Evolutionary conservation across 2,329 filamentous ascomycete genomes (phyloP).

Genomic region (Pezicula neosporulosa): DNA sequence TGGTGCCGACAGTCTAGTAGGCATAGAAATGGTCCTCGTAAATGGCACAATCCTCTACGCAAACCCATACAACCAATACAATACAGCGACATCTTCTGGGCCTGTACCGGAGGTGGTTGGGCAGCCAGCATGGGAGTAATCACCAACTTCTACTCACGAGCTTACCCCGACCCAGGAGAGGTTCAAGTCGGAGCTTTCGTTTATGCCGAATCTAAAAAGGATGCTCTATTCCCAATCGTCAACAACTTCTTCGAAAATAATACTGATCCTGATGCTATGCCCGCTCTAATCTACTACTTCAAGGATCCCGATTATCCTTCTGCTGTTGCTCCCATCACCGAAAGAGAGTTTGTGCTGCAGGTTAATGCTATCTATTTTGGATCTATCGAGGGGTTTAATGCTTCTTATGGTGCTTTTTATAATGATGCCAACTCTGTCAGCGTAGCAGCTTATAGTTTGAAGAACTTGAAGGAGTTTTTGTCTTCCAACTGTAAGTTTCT

Average conservation of each 20-base stretch:
- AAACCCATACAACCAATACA: constrained; percentile 1
- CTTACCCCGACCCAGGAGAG: constrained; percentile 1
- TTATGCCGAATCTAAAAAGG: constrained; percentile 1
- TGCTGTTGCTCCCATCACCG: neutral
- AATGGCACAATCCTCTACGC: constrained; percentile 1
- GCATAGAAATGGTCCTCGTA: constrained; percentile 1
- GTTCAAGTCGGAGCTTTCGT: constrained; percentile 2
- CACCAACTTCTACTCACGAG: constrained; percentile 1
- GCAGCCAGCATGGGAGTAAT: constrained; percentile 1
- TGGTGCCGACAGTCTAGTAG: constrained; percentile 1
- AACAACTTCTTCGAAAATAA: constrained; percentile 4
- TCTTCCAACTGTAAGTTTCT: constrained; percentile 1
- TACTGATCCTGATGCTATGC: neutral
- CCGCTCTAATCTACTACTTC: neutral
- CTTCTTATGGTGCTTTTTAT: constrained; percentile 1
- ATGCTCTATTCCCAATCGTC: neutral
- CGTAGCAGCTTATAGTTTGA: neutral
- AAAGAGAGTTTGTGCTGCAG: constrained; percentile 2
- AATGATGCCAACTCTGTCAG: neutral
- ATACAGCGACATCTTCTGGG: constrained; percentile 3
- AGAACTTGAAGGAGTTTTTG: neutral
- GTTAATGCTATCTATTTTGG: constrained; percentile 3
- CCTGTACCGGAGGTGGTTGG: constrained; percentile 2
- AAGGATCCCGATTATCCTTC: constrained; percentile 2
- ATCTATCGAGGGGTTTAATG: constrained; percentile 1